A percentile compares a stretch with the other conserved stretches of the same genome.
These are phyloP conservation scores for Ceratobasidium sp. DNA, from an alignment of 1,284 basidiomycete species.

Conservation along the genomic window DNA sequence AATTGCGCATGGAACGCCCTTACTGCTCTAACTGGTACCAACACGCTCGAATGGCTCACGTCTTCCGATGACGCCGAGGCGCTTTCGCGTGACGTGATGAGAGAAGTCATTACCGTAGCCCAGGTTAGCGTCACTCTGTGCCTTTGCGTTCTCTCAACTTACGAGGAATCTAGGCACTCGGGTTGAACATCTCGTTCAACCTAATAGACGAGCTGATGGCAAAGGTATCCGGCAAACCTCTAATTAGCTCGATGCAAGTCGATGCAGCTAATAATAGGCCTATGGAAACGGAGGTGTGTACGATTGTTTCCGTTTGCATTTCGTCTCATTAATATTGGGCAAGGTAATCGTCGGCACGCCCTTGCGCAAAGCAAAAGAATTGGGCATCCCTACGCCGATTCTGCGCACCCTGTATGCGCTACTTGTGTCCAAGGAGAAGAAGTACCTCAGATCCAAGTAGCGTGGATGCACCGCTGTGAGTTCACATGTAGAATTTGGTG, in stretches of 20 bases:
- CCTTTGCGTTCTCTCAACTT: too few relatives aligned
- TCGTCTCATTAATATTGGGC: not conserved
- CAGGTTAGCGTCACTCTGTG: not conserved
- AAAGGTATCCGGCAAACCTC: constrained; percentile 6
- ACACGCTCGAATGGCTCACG: constrained; percentile 28
- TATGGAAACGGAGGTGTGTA: constrained; percentile 34
- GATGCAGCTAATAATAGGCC: constrained; percentile 27
- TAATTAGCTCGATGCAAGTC: constrained; percentile 35
- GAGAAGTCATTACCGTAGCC: constrained; percentile 36
- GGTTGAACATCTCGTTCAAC: constrained; percentile 24
- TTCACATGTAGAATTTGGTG: not conserved
- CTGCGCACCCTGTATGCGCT: constrained; percentile 29
- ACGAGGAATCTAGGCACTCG: constrained; percentile 24
- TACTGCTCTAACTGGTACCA: constrained; percentile 29
- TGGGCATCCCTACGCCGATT: constrained; percentile 33
- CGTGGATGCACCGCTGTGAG: not conserved
- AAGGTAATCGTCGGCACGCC: constrained; percentile 36
- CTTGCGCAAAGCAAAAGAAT: constrained; percentile 28
- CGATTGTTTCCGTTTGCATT: not conserved
- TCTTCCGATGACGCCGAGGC: constrained; percentile 35
- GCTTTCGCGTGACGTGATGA: constrained; percentile 25
- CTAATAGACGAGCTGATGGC: constrained; percentile 26
- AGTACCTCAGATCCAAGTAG: not conserved
- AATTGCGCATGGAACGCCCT: constrained; percentile 38
- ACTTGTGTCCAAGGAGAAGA: constrained; percentile 30